Evolutionary conservation across 176 grass and related monocot species (phyloP), one percentile per base, ranked within the genome.

Genomic region (Oryza officinalis): DNA sequence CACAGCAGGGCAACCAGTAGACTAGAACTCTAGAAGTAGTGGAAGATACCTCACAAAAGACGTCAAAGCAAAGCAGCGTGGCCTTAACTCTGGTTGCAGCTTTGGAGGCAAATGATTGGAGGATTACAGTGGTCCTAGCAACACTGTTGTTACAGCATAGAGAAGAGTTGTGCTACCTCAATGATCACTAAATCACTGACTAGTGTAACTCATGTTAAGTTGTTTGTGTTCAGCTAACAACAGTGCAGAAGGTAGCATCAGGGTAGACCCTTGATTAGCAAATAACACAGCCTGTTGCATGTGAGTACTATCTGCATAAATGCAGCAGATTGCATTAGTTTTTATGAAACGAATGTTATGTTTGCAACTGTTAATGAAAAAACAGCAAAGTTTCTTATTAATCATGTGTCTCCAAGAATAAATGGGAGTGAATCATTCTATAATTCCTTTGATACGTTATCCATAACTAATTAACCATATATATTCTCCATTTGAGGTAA

Each of bases 141-240:
- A 81, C 40, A 61, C n/a, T 83, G 37, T 43, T 69, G 67, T 74
- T 78, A 59, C 74, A 79, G 35, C 67, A 1, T 74, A 69, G 27
- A 79, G 8, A 68, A 20, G 69, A 83, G 46, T 18, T 90, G 79
- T 68, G 60, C 69, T 72, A 45, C 47, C 9, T 8, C 47, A 3
- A 75, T 41, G 65, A 31, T 72, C 25, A 83, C 80, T 71, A 33
- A 78, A 76, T 63, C 10, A 65, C 72, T 90, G 72, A 86, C 79
- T 74, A 68, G 45, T 46, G 46, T 37, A 82, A 86, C 67, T 77
- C 83, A 86, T 78, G 83, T 78, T 37, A 60, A 68, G 74, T 67
- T 67, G 27, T 67, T 78, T 83, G 68, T 54, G 74, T 67, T 82
- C 59, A 10, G 79, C 49, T 75, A 80, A 80, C 2, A 13, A 45